These are phyloP conservation scores for Saccharomyces hybrid DNA, from an alignment of 1,139 yeast species.

Conservation along the genomic window DNA sequence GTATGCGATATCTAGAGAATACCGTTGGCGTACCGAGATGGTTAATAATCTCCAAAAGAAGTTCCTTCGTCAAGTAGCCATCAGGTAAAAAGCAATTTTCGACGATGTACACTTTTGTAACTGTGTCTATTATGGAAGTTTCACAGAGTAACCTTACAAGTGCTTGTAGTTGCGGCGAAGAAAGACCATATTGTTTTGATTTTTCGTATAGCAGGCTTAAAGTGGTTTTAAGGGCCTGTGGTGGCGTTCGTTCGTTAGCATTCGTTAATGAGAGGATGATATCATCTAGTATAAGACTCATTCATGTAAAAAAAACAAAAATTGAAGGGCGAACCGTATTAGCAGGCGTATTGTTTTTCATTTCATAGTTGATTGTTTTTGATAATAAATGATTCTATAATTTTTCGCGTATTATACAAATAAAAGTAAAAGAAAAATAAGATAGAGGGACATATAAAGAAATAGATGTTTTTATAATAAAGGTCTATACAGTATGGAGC, in stretches of 20 bases:
- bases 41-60: slow-evolving; percentile 28
- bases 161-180: slow-evolving; percentile 11
- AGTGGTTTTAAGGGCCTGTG: slow-evolving; percentile 8
- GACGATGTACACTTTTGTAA: slow-evolving; percentile 25
- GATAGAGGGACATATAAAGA: neutral
- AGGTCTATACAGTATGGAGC: neutral
- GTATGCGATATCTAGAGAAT: slow-evolving; percentile 11
- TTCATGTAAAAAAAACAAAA: slow-evolving; percentile 2
- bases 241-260: slow-evolving; percentile 9
- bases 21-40: slow-evolving; percentile 29
- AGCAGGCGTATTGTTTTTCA: neutral
- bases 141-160: slow-evolving; percentile 18
- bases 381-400: neutral
- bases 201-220: slow-evolving; percentile 14
- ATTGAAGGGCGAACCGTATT: neutral
- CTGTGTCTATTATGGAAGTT: slow-evolving; percentile 13
- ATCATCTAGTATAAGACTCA: slow-evolving; percentile 7
- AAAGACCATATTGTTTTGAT: slow-evolving; percentile 17
- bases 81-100: slow-evolving; percentile 31
- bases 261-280: slow-evolving; percentile 5
- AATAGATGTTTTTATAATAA: neutral
- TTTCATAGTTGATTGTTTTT: neutral
- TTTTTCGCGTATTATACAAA: neutral
- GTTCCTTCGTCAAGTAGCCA: slow-evolving; percentile 24
- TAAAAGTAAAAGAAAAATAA: neutral